Base-by-base conservation (phyloP, 495 filamentous ascomycete genomes). In the Copromyces sp. region DNA sequence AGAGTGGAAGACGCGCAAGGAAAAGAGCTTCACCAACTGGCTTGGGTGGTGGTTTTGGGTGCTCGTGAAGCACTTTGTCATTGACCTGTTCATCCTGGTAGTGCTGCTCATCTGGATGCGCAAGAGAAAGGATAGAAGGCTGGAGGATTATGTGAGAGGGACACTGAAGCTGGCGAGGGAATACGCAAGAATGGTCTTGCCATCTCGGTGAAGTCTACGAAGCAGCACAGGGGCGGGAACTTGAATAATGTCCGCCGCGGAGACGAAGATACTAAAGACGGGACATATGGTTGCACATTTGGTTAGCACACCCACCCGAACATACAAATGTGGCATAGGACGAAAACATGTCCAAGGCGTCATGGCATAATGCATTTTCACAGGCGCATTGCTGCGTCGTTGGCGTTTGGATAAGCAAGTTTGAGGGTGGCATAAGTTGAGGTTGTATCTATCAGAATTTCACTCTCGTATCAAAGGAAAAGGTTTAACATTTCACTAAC, bases 91-190 rank as follows among this genome's bases (percentile, higher is more conserved):
- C 5, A 73, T 98, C 16, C 83, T 97, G 47, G 87, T 87, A 4
- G 72, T 93, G 37, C 75, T 97, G 39, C 79, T 95, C 68, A 80
- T 97, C 29, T 97, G 91, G 90, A 89, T 97, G 88, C 84, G 94
- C 72, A 85, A 86, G 73, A 89, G 88, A 70, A 92, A 91, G 53
- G 95, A 97, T 78, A 86, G 86, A 39, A 87, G 92, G 75, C 82
- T 97, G 2, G 93, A 97, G 81, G 87, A 90, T 73, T 89, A 92
- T n/a, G 84, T 97, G 45, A 83, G 87, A 65, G 84, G 88, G 9
- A 85, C 93, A 11, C 83, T 93, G 73, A 84, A 86, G 39, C 85
- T 89, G 59, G 82, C 88, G 17, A 87, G 88, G 79, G 87, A 89
- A 68, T 87, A 90, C 68, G 79, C 88, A 71, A 81, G 86, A 71